These are phyloP conservation scores for Pistacia integerrima DNA, from an alignment of 345 rosid species.

Conservation along the genomic window DNA sequence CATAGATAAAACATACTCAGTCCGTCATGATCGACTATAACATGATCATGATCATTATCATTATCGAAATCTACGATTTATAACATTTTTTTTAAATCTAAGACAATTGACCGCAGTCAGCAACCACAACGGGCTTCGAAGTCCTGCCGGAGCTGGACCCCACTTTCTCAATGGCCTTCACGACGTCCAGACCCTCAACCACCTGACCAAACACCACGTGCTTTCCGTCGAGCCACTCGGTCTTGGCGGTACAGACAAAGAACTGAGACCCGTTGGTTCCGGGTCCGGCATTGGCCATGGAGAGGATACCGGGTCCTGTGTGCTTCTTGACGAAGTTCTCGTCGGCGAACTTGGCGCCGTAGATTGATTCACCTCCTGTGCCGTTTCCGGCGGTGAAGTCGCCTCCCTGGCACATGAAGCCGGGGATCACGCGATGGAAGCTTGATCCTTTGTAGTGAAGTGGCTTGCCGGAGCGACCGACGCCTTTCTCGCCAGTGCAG, in stretches of 20 bases:
- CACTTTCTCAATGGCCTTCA: conserved; percentile 62
- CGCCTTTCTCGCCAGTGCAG: conserved; percentile 79
- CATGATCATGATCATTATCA: not conserved
- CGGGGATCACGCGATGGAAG: conserved; percentile 81
- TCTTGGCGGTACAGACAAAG: conserved; percentile 64
- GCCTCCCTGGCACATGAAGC: conserved; percentile 90
- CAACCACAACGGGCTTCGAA: conserved; percentile 47
- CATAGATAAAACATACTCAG: not conserved
- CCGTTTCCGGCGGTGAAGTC: conserved; percentile 85
- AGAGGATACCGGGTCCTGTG: conserved; percentile 64
- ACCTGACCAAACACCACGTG: conserved; percentile 84
- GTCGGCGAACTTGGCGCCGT: conserved; percentile 66
- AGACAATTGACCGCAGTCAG: conserved; percentile 72
- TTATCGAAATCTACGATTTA: not conserved
- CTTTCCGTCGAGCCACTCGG: conserved; percentile 76
- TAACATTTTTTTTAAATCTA: not conserved
- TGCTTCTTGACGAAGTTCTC: conserved; percentile 85
- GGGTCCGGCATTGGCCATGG: conserved; percentile 83
- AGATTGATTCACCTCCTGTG: conserved; percentile 84
- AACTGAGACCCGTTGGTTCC: conserved; percentile 82
- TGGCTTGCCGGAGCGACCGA: conserved; percentile 59
- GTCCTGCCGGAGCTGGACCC: conserved; percentile 65
- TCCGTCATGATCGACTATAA: not conserved
- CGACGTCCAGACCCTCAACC: conserved; percentile 65
- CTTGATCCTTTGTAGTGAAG: conserved; percentile 79